These are phyloP conservation scores for Neurospora sp. DNA, from an alignment of 495 filamentous ascomycete species.

Conservation along the genomic window DNA sequence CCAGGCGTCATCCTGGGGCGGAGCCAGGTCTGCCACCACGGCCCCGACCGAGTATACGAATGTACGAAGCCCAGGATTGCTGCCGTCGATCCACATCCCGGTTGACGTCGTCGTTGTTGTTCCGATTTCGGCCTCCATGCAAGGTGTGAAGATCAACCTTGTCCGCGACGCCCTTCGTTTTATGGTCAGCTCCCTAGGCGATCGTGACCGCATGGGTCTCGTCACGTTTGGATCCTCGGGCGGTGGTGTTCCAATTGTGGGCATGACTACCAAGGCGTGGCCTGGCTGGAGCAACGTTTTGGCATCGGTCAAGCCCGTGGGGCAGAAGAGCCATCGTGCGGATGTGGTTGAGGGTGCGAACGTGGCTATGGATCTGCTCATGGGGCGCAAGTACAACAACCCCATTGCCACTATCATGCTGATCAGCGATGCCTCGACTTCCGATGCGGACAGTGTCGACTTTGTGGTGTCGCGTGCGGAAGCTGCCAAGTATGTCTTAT, in stretches of 20 bases:
- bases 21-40: slow-evolving; percentile 65
- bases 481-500: slow-evolving; percentile 72
- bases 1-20: slow-evolving; percentile 74
- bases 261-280: slow-evolving; percentile 95
- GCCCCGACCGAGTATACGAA: slow-evolving; percentile 74
- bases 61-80: slow-evolving; percentile 36
- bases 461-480: slow-evolving; percentile 98
- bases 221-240: slow-evolving; percentile 96
- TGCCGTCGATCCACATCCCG: slow-evolving; percentile 74
- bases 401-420: slow-evolving; percentile 92
- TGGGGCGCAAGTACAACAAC: slow-evolving; percentile 95
- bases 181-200: slow-evolving; percentile 83
- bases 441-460: slow-evolving; percentile 90
- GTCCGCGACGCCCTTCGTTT: slow-evolving; percentile 91
- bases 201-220: slow-evolving; percentile 90
- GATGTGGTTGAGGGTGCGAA: slow-evolving; percentile 98
- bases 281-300: slow-evolving; percentile 82
- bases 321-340: slow-evolving; percentile 91
- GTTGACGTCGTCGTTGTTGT: slow-evolving; percentile 96
- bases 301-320: slow-evolving; percentile 81
- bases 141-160: slow-evolving; percentile 93
- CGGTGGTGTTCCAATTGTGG: slow-evolving; percentile 89
- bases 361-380: slow-evolving; percentile 96
- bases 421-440: slow-evolving; percentile 98
- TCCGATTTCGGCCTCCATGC: slow-evolving; percentile 97